Base-by-base conservation (phyloP, 2,329 filamentous ascomycete genomes). In the Botrytis elliptica region DNA sequence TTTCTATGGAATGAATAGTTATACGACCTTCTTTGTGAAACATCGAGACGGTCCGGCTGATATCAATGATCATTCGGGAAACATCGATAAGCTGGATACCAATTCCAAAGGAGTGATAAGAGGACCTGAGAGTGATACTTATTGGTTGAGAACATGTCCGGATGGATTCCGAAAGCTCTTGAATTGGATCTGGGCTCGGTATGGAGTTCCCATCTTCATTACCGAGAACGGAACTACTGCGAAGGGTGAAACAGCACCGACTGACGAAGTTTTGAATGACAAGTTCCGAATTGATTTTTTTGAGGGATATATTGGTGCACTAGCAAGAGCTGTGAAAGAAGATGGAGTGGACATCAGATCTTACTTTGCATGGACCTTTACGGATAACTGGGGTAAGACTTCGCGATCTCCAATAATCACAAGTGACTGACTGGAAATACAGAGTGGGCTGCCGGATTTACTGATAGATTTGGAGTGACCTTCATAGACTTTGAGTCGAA, bases 1-100 rank as follows among this genome's bases (percentile, higher is more conserved):
- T 85, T 97, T 95, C 83, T 97, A 96, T 82, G 93, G 93, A 81
- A 95, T 95, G 92, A 96, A 97, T 86, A 92, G 94, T 85, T 97
- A 97, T 85, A 94, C 92, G 71, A 91, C 93, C 79, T 93, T 95
- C 85, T 96, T 92, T 84, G 90, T 96, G 83, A 90, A 90, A 81
- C 90, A 94, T 84, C 88, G 88, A 80, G 86, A 88, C 18, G 87
- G 86, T 18, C 85, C 87, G 70, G 84, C 92, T 1, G 86, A 88
- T 1, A 85, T 85, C 9, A 86, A 91, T 71, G 93, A 97, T 83
- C 89, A 89, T 82, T 84, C 88, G 25, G 93, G 93, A 70, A 92
- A 96, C 82, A 84, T 96, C 59, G 92, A 95, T 79, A 87, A 90
- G 14, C 86, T 92, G 63, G 88, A 91, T 77, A 86, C 89, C 80